phyloP scores from a whole-genome alignment of 1,284 basidiomycete species.

The Papiliotrema fonsecae region DNA sequence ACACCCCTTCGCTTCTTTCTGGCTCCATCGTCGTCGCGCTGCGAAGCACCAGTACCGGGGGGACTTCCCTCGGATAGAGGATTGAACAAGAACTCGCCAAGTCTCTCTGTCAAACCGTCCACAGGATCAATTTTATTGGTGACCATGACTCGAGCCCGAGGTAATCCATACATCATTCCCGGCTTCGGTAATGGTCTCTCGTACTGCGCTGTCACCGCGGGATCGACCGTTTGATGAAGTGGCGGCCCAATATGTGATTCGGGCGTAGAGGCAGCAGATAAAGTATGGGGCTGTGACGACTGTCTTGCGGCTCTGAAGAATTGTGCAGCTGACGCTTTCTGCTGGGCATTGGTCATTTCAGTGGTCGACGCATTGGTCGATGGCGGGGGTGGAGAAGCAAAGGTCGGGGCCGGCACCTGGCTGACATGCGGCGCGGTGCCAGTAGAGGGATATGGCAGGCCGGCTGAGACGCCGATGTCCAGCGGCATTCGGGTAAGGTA shows the following conservation, averaged over 20 bases:
- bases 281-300: not conserved
- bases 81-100: slow-evolving; percentile 42
- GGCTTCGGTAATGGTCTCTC: not conserved
- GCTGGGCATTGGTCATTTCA: not conserved
- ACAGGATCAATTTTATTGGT: slow-evolving; percentile 17
- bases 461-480: too few species aligned
- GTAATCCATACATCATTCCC: not conserved
- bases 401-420: not conserved
- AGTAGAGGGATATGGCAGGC: too few species aligned
- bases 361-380: not conserved
- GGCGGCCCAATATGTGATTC: not conserved
- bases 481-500: too few species aligned
- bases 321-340: not conserved
- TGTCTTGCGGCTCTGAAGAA: not conserved
- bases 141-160: not conserved
- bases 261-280: not conserved
- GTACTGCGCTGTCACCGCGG: not conserved
- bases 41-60: not conserved
- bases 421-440: not conserved
- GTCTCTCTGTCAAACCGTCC: slow-evolving; percentile 31
- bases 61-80: slow-evolving; percentile 12
- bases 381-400: not conserved
- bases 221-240: not conserved
- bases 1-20: slow-evolving; percentile 13
- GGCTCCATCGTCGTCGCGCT: slow-evolving; percentile 4